Base-by-base conservation (phyloP, 2,329 filamentous ascomycete species). In the Nemania sp. region DNA sequence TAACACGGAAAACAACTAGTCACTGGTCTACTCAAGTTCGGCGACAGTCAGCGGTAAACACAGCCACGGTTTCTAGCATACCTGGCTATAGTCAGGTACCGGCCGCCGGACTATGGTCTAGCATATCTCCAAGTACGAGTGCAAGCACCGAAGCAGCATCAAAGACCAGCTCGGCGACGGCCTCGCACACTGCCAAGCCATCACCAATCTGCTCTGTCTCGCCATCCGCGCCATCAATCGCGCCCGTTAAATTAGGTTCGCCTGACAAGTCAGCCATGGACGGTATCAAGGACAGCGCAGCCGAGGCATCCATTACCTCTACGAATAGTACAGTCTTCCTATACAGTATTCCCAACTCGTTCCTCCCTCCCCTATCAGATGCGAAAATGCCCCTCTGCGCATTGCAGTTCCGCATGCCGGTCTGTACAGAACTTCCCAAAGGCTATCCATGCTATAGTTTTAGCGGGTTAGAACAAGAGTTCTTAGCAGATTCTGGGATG, bases 401-500 rank as follows among this genome's bases (percentile, higher is more conserved):
- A 10, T 73, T 79, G 7, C 73, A 79, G 58, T 79, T 79, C 67
- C 75, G 77, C 58, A 74, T 79, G 69, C 77, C 77, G 1, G 69
- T 72, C 53, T 79, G 77, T 64, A 69, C 69, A 22, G 58, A 69
- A 32, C 74, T 79, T 13, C 74, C 76, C 4, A 24, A 70, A 22
- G 77, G 72, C 32, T 79, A 79, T 62, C 77, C 77, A 18, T 79
- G 77, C 68, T 79, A 76, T 63, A 43, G 45, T 57, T 77, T 77
- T 60, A 78, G 74, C 41, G 77, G 77, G 11, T 27, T 76, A 11
- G 77, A 77, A 66, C 77, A 77, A 62, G 76, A 78, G 64, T 51
- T 74, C 18, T 62, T 74, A 7, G 38, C 72, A 7, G 66, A 76
- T 45, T 77, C 77, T 0, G 77, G 77, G 15, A 77, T 78, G 75